Conservation (phyloP, 495 filamentous ascomycete species). For the Podospora appendiculata region DNA sequence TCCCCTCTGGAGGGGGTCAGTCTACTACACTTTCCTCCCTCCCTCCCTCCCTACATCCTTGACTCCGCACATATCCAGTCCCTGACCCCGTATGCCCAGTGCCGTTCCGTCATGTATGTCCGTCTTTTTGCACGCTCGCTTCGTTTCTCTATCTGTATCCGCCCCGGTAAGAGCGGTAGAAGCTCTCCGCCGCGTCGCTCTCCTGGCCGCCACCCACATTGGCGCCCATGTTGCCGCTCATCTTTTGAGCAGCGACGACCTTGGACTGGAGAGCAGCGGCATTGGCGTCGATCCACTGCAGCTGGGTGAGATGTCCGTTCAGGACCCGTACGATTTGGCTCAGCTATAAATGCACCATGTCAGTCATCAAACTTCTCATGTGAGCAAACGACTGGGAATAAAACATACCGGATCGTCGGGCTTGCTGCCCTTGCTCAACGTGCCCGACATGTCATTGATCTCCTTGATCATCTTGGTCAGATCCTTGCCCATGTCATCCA, state of each 20-base stretch:
- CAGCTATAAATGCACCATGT: constrained; percentile 35
- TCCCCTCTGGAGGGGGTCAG: no score
- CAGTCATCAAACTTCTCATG: background rate
- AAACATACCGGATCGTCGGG: constrained; percentile 83
- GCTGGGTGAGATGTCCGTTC: constrained; percentile 79
- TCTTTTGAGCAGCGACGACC: constrained; percentile 70
- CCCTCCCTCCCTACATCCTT: background rate
- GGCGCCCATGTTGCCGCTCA: constrained; percentile 56
- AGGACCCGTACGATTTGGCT: constrained; percentile 90
- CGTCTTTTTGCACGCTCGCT: background rate
- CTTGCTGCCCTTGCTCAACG: constrained; percentile 78
- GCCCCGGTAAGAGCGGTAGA: constrained; percentile 72
- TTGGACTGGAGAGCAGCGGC: constrained; percentile 72
- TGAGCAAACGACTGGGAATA: background rate
- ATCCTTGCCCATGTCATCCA: constrained; percentile 89
- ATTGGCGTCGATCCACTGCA: constrained; percentile 86
- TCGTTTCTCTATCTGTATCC: constrained; percentile 14
- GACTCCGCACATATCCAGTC: background rate
- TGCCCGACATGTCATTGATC: constrained; percentile 80
- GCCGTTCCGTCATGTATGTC: constrained; percentile 5
- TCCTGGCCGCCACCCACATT: constrained; percentile 43
- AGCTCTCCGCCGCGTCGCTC: constrained; percentile 68
- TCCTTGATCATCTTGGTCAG: constrained; percentile 93
- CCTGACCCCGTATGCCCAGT: no score
- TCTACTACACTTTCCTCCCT: no score